Evolutionary conservation across 2,329 filamentous ascomycete species (phyloP).

Genomic region (Fusarium sp.): DNA sequence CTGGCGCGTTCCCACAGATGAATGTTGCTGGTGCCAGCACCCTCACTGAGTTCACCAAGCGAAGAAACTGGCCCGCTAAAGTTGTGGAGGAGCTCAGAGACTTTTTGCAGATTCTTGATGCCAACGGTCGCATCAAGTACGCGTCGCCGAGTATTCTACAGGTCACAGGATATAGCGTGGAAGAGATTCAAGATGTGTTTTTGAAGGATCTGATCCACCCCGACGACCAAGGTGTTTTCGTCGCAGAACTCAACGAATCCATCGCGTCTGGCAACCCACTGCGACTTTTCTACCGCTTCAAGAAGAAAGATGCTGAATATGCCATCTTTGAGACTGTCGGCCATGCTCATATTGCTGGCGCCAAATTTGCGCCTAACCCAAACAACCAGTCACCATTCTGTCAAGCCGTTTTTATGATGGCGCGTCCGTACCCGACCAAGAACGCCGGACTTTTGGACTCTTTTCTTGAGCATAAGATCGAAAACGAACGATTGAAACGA

Average conservation of each 20-base stretch:
- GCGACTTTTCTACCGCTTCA: constrained; percentile 89
- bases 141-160: constrained; percentile 81
- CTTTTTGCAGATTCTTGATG: constrained; percentile 86
- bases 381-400: constrained; percentile 78
- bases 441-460: constrained; percentile 89
- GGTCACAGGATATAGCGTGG: constrained; percentile 79
- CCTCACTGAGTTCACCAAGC: constrained; percentile 70
- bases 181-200: constrained; percentile 79
- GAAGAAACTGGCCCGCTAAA: constrained; percentile 84
- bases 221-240: constrained; percentile 85
- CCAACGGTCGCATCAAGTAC: constrained; percentile 85
- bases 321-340: constrained; percentile 91
- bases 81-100: constrained; percentile 92
- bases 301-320: constrained; percentile 77
- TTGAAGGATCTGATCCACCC: constrained; percentile 87
- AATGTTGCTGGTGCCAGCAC: constrained; percentile 56
- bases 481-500: constrained; percentile 88
- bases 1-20: constrained; percentile 53
- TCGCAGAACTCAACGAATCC: constrained; percentile 88
- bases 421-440: constrained; percentile 88
- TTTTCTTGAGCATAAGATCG: constrained; percentile 96
- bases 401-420: constrained; percentile 93
- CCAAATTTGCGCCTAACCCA: constrained; percentile 72
- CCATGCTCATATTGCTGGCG: constrained; percentile 85
- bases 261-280: constrained; percentile 84